Percentiles rank a stretch among this genome's conserved stretches.
phyloP scores from a whole-genome alignment of 2,329 filamentous ascomycete species.

The Colletotrichum karsti region DNA sequence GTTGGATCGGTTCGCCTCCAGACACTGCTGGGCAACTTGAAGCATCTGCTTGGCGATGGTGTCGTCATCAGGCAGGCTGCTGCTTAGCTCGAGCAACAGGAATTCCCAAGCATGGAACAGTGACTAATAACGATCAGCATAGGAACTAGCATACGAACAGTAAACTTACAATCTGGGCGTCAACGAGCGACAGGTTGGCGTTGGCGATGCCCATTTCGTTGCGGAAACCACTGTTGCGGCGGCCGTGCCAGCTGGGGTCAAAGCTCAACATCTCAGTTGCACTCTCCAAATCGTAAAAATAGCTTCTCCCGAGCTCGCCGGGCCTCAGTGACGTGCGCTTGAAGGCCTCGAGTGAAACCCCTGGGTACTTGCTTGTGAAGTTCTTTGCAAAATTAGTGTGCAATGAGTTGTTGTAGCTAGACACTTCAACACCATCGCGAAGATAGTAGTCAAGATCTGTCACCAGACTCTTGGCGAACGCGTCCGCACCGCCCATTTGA shows the following conservation, averaged over 20 bases:
- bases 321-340: constrained; percentile 77
- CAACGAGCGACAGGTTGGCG: constrained; percentile 88
- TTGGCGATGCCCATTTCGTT: constrained; percentile 89
- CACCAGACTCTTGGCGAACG: constrained; percentile 75
- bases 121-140: constrained; percentile 57
- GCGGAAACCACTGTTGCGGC: constrained; percentile 76
- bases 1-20: constrained; percentile 78
- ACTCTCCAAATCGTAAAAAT: constrained; percentile 84
- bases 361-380: constrained; percentile 79
- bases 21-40: constrained; percentile 78
- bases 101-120: constrained; percentile 92
- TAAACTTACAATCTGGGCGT: constrained; percentile 82
- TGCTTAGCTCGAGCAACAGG: constrained; percentile 83
- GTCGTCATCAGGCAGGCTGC: constrained; percentile 61
- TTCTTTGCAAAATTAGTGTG: constrained; percentile 89
- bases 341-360: constrained; percentile 79
- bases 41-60: constrained; percentile 75
- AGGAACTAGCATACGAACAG: not conserved
- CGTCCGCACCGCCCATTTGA: constrained; percentile 73
- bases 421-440: constrained; percentile 79
- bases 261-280: constrained; percentile 80
- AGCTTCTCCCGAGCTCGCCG: constrained; percentile 75
- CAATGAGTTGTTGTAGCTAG: constrained; percentile 85
- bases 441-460: constrained; percentile 82
- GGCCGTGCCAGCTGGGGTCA: constrained; percentile 80